Conservation (phyloP, 148 eudicot genomes). For the Vaccinium vitisidaea region DNA sequence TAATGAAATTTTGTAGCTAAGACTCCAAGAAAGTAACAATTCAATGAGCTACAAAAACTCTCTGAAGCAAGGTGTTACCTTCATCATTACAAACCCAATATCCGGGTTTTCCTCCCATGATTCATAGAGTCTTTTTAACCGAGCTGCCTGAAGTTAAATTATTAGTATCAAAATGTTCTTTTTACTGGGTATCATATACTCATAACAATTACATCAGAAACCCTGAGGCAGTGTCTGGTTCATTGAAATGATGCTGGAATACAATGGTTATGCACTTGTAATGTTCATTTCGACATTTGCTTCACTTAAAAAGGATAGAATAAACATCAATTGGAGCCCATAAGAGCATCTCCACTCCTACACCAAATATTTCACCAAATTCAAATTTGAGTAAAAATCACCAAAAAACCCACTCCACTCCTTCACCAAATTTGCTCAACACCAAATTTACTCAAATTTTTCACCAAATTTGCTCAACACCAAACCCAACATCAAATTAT, state of each 20-base stretch:
- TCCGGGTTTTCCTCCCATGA: constrained; percentile 94
- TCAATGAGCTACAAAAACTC: background rate
- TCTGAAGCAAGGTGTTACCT: constrained; percentile 41
- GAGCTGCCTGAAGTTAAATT: constrained; percentile 45
- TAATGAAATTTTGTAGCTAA: constrained; percentile 21
- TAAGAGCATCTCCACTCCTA: too few species aligned
- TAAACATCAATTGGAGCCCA: background rate
- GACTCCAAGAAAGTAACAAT: constrained; percentile 2
- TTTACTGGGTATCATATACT: background rate
- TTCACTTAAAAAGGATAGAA: background rate
- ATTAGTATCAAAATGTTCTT: background rate
- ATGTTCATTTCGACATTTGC: background rate
- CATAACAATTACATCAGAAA: background rate
- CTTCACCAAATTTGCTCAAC: too few species aligned
- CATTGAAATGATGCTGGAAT: background rate
- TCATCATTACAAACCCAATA: constrained; percentile 83
- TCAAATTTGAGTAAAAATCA: too few species aligned
- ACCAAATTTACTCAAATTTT: too few species aligned
- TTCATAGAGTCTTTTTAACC: constrained; percentile 75
- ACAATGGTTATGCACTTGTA: background rate
- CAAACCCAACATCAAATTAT: too few species aligned
- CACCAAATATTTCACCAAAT: too few species aligned
- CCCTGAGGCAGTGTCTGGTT: background rate
- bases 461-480: too few species aligned
- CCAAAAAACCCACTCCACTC: too few species aligned